Percentiles rank a stretch among this genome's conserved stretches.
Evolutionary conservation across 371 early-diverging fungal genomes (phyloP).

Genomic region (Mucor indicus): DNA sequence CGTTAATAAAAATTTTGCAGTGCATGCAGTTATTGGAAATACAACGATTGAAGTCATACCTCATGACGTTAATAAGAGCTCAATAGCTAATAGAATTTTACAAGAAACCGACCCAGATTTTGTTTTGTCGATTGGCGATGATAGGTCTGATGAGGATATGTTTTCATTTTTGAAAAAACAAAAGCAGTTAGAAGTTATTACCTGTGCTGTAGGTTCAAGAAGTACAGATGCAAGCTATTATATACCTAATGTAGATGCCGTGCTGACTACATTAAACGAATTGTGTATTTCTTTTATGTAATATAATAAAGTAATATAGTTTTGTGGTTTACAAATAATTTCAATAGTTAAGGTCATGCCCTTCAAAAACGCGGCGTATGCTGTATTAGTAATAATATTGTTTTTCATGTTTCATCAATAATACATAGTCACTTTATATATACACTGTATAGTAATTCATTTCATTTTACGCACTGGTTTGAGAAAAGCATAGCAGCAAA

Average conservation of each 20-base stretch:
- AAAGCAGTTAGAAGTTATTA: slow-evolving; percentile 33
- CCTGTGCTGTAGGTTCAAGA: slow-evolving; percentile 59
- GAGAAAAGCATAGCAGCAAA: too few species aligned
- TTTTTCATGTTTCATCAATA: too few species aligned
- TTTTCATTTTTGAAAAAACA: slow-evolving; percentile 63
- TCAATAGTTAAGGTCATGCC: too few species aligned
- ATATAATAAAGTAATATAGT: too few species aligned
- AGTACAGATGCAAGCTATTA: slow-evolving; percentile 59
- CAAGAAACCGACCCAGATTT: slow-evolving; percentile 63
- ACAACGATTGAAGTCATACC: slow-evolving; percentile 90
- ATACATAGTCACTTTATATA: too few species aligned
- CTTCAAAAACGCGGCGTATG: too few species aligned
- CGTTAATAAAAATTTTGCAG: slow-evolving; percentile 79
- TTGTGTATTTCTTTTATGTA: background rate
- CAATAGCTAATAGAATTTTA: slow-evolving; percentile 54
- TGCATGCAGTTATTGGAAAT: slow-evolving; percentile 87
- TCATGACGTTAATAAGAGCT: slow-evolving; percentile 67
- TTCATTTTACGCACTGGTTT: too few species aligned
- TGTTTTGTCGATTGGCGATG: slow-evolving; percentile 75
- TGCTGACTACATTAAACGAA: slow-evolving; percentile 39
- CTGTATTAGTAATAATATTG: too few species aligned
- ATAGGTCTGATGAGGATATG: slow-evolving; percentile 84
- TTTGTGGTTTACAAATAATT: too few species aligned
- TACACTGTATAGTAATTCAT: too few species aligned
- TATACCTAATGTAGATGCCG: slow-evolving; percentile 49